These are phyloP conservation scores for Helichrysum umbraculigerum DNA, from an alignment of 129 eudicot genomes.

Conservation along the genomic window DNA sequence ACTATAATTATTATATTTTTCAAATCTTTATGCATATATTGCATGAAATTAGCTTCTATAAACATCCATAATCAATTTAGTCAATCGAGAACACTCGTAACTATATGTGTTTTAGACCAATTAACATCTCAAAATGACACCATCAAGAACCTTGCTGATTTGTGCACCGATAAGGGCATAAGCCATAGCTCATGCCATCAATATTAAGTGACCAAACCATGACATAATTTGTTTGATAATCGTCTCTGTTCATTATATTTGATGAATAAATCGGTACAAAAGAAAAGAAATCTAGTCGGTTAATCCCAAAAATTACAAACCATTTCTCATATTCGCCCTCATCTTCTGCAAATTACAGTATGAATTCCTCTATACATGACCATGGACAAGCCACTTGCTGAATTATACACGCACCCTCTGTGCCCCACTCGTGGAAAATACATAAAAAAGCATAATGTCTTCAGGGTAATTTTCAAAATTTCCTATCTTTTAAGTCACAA, in stretches of 20 bases:
- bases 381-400: slow-evolving; percentile 18
- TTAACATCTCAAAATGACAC: too few species aligned
- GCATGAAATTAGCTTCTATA: too few species aligned
- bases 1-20: too few species aligned
- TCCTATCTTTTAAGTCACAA: slow-evolving; percentile 12
- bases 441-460: slow-evolving; percentile 12
- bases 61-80: too few species aligned
- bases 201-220: not conserved
- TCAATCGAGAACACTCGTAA: too few species aligned
- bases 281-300: slow-evolving; percentile 17
- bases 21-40: too few species aligned
- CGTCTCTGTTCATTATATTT: slow-evolving; percentile 6
- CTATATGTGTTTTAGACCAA: too few species aligned
- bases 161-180: too few species aligned
- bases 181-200: not conserved
- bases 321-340: not conserved
- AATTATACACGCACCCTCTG: slow-evolving; percentile 28
- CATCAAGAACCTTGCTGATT: too few species aligned
- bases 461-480: slow-evolving; percentile 21
- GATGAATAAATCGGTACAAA: slow-evolving; percentile 34
- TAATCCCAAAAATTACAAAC: slow-evolving; percentile 24
- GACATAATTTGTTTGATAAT: not conserved
- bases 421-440: slow-evolving; percentile 16
- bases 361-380: slow-evolving; percentile 37
- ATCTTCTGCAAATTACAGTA: slow-evolving; percentile 26